Evolutionary conservation across 2,329 filamentous ascomycete species (phyloP).

Genomic region (Nothopassalora personata): DNA sequence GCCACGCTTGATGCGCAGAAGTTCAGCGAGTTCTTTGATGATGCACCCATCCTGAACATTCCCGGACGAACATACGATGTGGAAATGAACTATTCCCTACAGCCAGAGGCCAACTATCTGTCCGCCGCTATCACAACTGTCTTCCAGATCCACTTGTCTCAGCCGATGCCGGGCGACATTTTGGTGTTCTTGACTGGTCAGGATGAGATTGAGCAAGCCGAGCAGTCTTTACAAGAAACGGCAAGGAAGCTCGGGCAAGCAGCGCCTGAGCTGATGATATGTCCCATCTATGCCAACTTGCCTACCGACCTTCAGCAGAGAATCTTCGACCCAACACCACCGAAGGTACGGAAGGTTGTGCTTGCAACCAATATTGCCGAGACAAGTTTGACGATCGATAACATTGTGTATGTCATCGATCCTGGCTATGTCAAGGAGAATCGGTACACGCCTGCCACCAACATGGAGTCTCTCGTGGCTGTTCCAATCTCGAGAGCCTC

Average conservation of each 20-base stretch:
- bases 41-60: conserved; percentile 90
- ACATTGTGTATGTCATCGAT: conserved; percentile 93
- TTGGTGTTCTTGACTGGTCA: conserved; percentile 92
- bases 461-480: conserved; percentile 87
- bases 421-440: conserved; percentile 95
- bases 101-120: conserved; percentile 91
- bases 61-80: conserved; percentile 85
- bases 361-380: conserved; percentile 96
- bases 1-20: conserved; percentile 93
- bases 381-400: conserved; percentile 90
- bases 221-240: conserved; percentile 78
- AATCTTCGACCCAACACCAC: conserved; percentile 90
- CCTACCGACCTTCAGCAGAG: conserved; percentile 85
- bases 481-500: conserved; percentile 88
- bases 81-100: conserved; percentile 82
- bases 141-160: conserved; percentile 89
- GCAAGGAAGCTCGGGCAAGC: conserved; percentile 78
- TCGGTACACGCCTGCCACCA: conserved; percentile 81
- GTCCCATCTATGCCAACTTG: conserved; percentile 90
- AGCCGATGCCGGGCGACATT: conserved; percentile 74
- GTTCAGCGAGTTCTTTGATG: conserved; percentile 86
- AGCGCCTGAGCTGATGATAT: conserved; percentile 80
- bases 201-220: conserved; percentile 88
- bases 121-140: conserved; percentile 86
- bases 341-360: conserved; percentile 81